Evolutionary conservation across 2,329 filamentous ascomycete genomes (phyloP).

Genomic region (Penicillium glabrum): DNA sequence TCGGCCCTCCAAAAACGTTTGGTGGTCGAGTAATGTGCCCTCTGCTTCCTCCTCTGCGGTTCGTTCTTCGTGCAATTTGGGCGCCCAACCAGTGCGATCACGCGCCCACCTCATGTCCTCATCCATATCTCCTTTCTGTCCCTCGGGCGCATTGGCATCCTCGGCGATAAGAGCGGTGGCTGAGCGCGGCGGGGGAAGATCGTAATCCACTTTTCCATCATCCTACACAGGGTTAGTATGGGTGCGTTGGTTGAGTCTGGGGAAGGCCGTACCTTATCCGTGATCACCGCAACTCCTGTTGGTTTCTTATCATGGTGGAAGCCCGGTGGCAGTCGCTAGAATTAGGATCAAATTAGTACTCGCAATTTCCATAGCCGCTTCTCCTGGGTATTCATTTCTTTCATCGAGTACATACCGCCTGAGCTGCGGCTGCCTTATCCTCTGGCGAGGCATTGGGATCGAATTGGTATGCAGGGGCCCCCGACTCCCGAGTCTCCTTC

Average conservation of each 20-base stretch:
- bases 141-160: constrained; percentile 56
- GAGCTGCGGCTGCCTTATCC: constrained; percentile 78
- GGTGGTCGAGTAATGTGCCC: constrained; percentile 74
- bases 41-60: constrained; percentile 57
- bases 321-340: constrained; percentile 62
- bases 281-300: constrained; percentile 58
- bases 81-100: constrained; percentile 80
- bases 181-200: constrained; percentile 73
- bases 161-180: constrained; percentile 46
- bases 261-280: constrained; percentile 61
- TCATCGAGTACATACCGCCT: constrained; percentile 61
- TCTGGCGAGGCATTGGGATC: constrained; percentile 80
- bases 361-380: not conserved
- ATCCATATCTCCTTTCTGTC: constrained; percentile 50
- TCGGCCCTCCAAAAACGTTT: constrained; percentile 80
- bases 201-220: constrained; percentile 68
- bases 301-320: constrained; percentile 56
- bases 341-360: constrained; percentile 12
- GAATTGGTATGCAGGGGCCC: constrained; percentile 79
- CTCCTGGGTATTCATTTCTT: not conserved
- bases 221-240: constrained; percentile 45
- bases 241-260: not conserved
- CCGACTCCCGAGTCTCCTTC: constrained; percentile 74
- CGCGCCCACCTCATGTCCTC: constrained; percentile 57
- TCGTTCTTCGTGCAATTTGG: constrained; percentile 67